These are phyloP conservation scores for Mallotus nudiflorus DNA, from an alignment of 345 rosid genomes.

Conservation along the genomic window DNA sequence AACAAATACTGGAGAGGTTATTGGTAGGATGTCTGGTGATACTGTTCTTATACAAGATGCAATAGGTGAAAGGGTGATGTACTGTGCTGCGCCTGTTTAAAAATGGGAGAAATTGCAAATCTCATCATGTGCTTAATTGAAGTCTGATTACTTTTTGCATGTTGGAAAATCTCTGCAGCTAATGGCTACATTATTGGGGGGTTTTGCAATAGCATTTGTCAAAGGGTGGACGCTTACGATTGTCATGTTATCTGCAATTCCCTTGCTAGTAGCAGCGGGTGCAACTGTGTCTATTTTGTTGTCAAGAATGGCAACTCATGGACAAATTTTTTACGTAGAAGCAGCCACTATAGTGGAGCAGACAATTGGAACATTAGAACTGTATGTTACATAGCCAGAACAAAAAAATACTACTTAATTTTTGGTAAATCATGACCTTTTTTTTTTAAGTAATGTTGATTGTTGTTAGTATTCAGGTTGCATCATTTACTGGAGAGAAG, in stretches of 20 bases:
- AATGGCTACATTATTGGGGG: too few relatives aligned
- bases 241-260: conserved; percentile 64
- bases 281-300: conserved; percentile 48
- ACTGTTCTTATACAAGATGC: too few relatives aligned
- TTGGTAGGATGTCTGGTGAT: too few relatives aligned
- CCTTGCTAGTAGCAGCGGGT: conserved; percentile 64
- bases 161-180: too few relatives aligned
- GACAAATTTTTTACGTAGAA: conserved; percentile 70
- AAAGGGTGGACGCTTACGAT: conserved; percentile 76
- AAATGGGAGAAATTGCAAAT: too few relatives aligned
- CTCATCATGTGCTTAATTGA: too few relatives aligned
- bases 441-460: too few relatives aligned
- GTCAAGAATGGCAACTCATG: conserved; percentile 53
- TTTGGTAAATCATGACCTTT: neutral
- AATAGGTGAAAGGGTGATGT: conserved; percentile 40
- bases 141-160: too few relatives aligned
- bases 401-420: neutral
- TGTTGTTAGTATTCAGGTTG: conserved; percentile 54
- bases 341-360: conserved; percentile 77
- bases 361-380: conserved; percentile 76
- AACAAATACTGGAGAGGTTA: too few relatives aligned
- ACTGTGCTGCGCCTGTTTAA: too few relatives aligned
- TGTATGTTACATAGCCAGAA: conserved; percentile 34
- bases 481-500: conserved; percentile 67
- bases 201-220: too few relatives aligned